Evolutionary conservation across 805 yeast genomes (phyloP).

Genomic region (Kluyveromyces nonfermentans): DNA sequence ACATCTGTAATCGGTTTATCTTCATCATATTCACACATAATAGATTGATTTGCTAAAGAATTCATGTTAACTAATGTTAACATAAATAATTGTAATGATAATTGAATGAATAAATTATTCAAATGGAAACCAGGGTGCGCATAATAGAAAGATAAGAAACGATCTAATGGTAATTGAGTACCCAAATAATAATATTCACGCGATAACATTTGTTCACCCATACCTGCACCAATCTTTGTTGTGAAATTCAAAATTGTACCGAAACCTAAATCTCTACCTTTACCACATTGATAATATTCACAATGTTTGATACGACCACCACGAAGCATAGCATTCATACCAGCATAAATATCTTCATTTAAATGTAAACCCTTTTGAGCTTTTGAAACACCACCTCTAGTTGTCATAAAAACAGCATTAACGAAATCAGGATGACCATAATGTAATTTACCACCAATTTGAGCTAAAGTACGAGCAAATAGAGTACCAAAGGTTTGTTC

Average conservation of each 20-base stretch:
- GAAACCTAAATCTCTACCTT: conserved; percentile 83
- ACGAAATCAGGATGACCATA: conserved; percentile 86
- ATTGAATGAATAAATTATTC: conserved; percentile 67
- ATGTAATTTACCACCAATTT: conserved; percentile 78
- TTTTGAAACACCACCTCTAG: conserved; percentile 83
- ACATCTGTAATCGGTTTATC: conserved; percentile 61
- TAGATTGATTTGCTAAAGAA: conserved; percentile 63
- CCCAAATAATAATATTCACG: conserved; percentile 78
- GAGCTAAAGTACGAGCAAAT: conserved; percentile 75
- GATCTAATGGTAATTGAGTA: conserved; percentile 69
- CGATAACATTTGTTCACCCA: conserved; percentile 85
- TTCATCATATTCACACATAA: conserved; percentile 57
- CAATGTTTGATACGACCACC: conserved; percentile 86
- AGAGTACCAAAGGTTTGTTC: conserved; percentile 85
- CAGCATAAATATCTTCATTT: conserved; percentile 84
- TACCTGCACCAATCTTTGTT: conserved; percentile 85
- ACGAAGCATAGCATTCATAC: conserved; percentile 73
- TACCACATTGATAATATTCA: conserved; percentile 85
- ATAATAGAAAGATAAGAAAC: conserved; percentile 74
- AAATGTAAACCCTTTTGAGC: conserved; percentile 81
- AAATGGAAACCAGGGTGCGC: conserved; percentile 85
- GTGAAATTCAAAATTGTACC: conserved; percentile 80
- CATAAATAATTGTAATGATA: conserved; percentile 65
- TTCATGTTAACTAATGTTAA: conserved; percentile 62
- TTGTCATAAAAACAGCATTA: conserved; percentile 65